These are phyloP conservation scores for Dimargaris xerosporica DNA, from an alignment of 192 early-diverging fungal genomes.

Conservation along the genomic window DNA sequence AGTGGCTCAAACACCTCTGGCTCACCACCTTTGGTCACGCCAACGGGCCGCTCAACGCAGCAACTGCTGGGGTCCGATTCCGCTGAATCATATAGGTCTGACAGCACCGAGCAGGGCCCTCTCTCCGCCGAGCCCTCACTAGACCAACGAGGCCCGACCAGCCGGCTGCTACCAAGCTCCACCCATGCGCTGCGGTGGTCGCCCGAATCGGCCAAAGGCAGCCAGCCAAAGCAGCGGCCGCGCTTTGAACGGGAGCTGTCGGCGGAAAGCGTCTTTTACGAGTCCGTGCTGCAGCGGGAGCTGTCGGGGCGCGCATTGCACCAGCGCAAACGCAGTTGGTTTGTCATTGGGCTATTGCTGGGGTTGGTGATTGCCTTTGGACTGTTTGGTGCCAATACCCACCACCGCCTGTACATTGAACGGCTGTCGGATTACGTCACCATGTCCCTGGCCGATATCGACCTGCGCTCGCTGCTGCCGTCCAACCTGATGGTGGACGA, in stretches of 20 bases:
- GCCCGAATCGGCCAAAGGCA: neutral
- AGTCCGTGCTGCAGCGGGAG: slow-evolving; percentile 8
- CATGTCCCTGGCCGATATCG: slow-evolving; percentile 40
- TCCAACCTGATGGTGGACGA: slow-evolving; percentile 51
- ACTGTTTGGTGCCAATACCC: slow-evolving; percentile 29
- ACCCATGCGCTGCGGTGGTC: neutral
- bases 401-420: slow-evolving; percentile 26
- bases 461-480: slow-evolving; percentile 45
- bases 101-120: no score
- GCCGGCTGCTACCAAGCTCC: neutral
- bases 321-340: slow-evolving; percentile 24
- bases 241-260: neutral
- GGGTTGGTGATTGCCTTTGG: slow-evolving; percentile 31
- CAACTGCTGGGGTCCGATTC: no score
- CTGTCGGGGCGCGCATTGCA: slow-evolving; percentile 9
- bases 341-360: slow-evolving; percentile 40
- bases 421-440: slow-evolving; percentile 25
- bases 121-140: no score
- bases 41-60: no score
- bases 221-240: neutral
- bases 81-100: no score
- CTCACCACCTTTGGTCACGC: no score
- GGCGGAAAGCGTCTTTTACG: slow-evolving; percentile 13
- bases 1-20: no score
- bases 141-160: no score